These are phyloP conservation scores for Cercophora sp. DNA, from an alignment of 495 filamentous ascomycete species.

Conservation along the genomic window DNA sequence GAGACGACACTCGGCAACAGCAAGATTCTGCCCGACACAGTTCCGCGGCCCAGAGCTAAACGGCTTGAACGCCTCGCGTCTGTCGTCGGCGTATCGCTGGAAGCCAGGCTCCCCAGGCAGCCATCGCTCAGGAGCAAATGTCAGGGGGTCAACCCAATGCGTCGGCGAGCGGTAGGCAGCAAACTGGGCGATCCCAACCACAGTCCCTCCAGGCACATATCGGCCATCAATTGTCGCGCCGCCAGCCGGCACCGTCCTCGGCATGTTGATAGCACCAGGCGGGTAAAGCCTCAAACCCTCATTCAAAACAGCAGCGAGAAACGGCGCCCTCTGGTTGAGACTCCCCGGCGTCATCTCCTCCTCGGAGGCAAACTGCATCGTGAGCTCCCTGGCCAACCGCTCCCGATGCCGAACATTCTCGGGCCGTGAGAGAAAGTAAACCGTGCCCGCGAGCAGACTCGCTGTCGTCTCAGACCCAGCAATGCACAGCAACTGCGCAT, in stretches of 20 bases:
- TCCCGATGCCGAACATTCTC: conserved; percentile 26
- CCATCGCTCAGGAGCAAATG: conserved; percentile 51
- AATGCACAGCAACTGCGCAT: conserved; percentile 23
- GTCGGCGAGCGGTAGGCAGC: conserved; percentile 37
- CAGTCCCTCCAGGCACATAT: conserved; percentile 38
- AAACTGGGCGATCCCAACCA: conserved; percentile 47
- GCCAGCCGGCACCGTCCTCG: conserved; percentile 38
- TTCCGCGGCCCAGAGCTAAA: conserved; percentile 53
- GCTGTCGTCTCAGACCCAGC: conserved; percentile 53
- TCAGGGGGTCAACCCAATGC: conserved; percentile 43
- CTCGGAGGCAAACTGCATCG: conserved; percentile 38
- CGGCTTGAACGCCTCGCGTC: conserved; percentile 42
- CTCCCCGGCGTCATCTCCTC: conserved; percentile 46
- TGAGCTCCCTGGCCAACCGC: conserved; percentile 45
- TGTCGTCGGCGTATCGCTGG: conserved; percentile 40
- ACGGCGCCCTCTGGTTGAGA: conserved; percentile 30
- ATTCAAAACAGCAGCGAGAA: conserved; percentile 50
- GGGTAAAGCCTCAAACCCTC: conserved; percentile 56
- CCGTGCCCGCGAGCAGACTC: conserved; percentile 41
- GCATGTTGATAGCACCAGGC: conserved; percentile 44
- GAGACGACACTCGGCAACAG: conserved; percentile 34
- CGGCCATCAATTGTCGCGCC: conserved; percentile 44
- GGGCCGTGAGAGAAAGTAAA: conserved; percentile 46
- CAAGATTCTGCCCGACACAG: conserved; percentile 47
- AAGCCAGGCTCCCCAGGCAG: conserved; percentile 22